Evolutionary conservation across 352 stramenopile genomes (phyloP), one percentile per base, ranked within the genome.

Genomic region (Phytophthora sp.): DNA sequence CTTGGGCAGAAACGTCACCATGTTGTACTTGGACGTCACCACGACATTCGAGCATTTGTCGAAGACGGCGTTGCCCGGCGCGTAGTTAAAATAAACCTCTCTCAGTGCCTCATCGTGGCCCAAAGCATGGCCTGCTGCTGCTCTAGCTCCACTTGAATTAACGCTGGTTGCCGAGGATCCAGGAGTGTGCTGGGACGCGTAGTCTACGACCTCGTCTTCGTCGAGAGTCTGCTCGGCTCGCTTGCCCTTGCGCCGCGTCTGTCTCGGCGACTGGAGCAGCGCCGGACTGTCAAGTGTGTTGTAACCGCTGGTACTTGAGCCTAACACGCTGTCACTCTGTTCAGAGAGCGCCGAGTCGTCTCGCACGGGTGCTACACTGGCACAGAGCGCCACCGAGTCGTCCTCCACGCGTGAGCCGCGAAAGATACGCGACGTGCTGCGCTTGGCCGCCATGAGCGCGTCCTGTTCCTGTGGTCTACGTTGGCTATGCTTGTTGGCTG

Each of bases 21-120:
- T 47, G 35, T 84, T 92, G 76, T 97, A 98, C 79, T 97, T 97
- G 68, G 89, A 95, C 66, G 92, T 98, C 6, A 94, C 76, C 5
- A 98, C 79, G 11, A 95, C 55, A 67, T 98, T 98, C 18, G 77
- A 80, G 58, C 79, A 79, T 52, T 86, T 85, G 60, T 84, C 81
- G 52, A 87, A 94, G 31, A 71, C 44, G 0, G 82, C 79, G 53
- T 94, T 94, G 9, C 74, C 76, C 2, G 73, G 75, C 9, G 69
- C 66, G 52, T 94, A 87, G 63, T 94, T 92, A 44, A 93, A 84
- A 42, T 85, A 91, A 6, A 94, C 84, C 42, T 90, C 76, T 38
- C 86, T 67, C 21, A 91, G 49, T 26, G 58, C 44, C 1, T 35
- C 45, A 0, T 63, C 21, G 7, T 62, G 23, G n/a, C n/a, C n/a